Conservation (phyloP, 2,329 filamentous ascomycete genomes). For the Aspergillaceae sp. region DNA sequence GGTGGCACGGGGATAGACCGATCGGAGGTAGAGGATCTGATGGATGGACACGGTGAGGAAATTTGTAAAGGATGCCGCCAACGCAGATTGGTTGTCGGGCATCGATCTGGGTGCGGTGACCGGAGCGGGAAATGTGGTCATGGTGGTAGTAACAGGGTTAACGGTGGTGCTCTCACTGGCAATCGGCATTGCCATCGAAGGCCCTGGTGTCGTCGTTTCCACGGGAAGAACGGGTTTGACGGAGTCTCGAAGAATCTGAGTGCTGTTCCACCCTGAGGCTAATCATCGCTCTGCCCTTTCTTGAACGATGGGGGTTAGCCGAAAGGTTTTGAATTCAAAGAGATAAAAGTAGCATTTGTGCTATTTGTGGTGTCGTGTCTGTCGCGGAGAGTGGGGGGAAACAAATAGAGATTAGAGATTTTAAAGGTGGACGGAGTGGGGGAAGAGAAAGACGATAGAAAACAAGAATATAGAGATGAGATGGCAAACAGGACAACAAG, state of each 20-base stretch:
- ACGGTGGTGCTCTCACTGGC: constrained; percentile 34
- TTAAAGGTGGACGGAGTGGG: background rate
- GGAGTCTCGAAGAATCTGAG: constrained; percentile 32
- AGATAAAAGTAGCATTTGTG: too few species aligned
- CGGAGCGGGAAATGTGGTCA: constrained; percentile 33
- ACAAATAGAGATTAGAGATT: background rate
- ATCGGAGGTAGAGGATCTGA: constrained; percentile 74
- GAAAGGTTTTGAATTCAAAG: constrained; percentile 5
- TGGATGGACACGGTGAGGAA: constrained; percentile 80
- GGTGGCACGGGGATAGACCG: constrained; percentile 66
- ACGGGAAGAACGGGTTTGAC: constrained; percentile 27
- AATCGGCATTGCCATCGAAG: constrained; percentile 32
- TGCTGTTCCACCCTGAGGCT: constrained; percentile 36
- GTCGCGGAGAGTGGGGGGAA: background rate
- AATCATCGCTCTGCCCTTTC: constrained; percentile 36
- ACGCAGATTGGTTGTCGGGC: constrained; percentile 45
- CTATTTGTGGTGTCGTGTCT: too few species aligned
- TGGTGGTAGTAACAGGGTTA: constrained; percentile 25
- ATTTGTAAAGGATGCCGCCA: constrained; percentile 62
- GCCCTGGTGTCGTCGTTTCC: constrained; percentile 24
- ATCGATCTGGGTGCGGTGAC: constrained; percentile 34
- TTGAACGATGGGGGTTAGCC: constrained; percentile 15
- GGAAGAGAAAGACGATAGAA: background rate
- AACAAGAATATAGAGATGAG: background rate
- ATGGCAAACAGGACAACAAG: background rate